These are phyloP conservation scores for Triticum monococcum DNA, from an alignment of 176 grass and related monocot genomes.

Conservation along the genomic window DNA sequence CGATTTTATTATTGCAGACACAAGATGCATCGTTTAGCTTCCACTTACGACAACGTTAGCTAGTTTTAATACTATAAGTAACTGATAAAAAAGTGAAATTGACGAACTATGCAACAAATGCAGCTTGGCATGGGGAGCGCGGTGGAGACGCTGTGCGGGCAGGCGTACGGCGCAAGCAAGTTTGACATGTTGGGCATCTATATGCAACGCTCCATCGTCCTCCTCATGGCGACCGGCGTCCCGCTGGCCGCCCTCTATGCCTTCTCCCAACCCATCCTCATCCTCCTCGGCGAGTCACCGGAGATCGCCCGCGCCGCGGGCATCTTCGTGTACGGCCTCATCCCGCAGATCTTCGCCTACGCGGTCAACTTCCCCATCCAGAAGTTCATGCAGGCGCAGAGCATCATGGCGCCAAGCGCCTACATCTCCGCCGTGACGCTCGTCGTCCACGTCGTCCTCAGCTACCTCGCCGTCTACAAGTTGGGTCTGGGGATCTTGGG, in stretches of 20 bases:
- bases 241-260: slow-evolving; percentile 44
- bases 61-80: no score
- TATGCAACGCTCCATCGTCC: slow-evolving; percentile 55
- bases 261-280: slow-evolving; percentile 49
- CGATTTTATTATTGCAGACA: no score
- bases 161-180: slow-evolving; percentile 59
- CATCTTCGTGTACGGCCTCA: slow-evolving; percentile 69
- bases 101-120: neutral
- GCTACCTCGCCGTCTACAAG: slow-evolving; percentile 42
- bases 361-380: slow-evolving; percentile 76
- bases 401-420: slow-evolving; percentile 77
- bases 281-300: slow-evolving; percentile 56
- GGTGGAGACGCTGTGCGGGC: slow-evolving; percentile 75
- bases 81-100: no score
- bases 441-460: slow-evolving; percentile 20
- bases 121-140: slow-evolving; percentile 83
- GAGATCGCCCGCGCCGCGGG: slow-evolving; percentile 59
- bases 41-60: fast-evolving
- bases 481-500: slow-evolving; percentile 47
- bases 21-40: no score
- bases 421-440: slow-evolving; percentile 53
- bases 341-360: slow-evolving; percentile 88
- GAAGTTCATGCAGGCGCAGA: slow-evolving; percentile 82
- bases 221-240: slow-evolving; percentile 45
- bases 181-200: slow-evolving; percentile 75